Base-by-base conservation (phyloP, 768 basidiomycete genomes). In the Chlorophyllum brunneum region DNA sequence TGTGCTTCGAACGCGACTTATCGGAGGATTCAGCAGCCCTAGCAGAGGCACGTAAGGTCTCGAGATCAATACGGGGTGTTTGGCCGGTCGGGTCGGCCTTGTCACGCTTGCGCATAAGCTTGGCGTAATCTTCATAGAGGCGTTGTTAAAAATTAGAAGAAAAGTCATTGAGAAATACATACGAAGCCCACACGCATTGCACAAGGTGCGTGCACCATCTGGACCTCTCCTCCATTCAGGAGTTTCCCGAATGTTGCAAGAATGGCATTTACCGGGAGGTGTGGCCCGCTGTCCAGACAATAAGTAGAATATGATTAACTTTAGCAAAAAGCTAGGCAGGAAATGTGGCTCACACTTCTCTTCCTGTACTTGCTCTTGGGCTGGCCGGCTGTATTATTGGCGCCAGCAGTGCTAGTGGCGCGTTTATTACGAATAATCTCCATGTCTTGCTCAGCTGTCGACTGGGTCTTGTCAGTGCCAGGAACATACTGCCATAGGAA, bases 201-300 rank as follows among this genome's bases (percentile, higher is more conserved):
- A 92, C 60, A 92, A 64, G 6, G 89, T 92, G 61, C 89, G 71
- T 22, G 89, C 88, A 3, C 89, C 89, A 61, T 91, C 89, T 2
- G 89, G 89, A 13, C 89, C 89, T 22, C 88, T 79, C 48, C 89
- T 69, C 89, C 89, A 92, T 65, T 92, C 89, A n/a, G 89, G 89
- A 3, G 89, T 92, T 64, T 92, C 89, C 54, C 85, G 76, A 51
- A 90, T 91, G 68, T 89, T 88, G 65, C 89, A 92, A 27, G 89
- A 90, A 67, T 91, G 87, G 61, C 89, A 92, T 63, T 91, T 89
- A 8, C 88, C 88, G 4, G 89, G 89, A 15, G 89, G 89, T 31
- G 85, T 88, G 38, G 89, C 87, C 59, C 89, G 82, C 89, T 92
- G 69, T 46, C 59, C 62, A 62, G 71, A 64, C 56, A 69, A 65